These are phyloP conservation scores for Lolium perenne DNA, from an alignment of 176 grass and related monocot species.

Conservation along the genomic window DNA sequence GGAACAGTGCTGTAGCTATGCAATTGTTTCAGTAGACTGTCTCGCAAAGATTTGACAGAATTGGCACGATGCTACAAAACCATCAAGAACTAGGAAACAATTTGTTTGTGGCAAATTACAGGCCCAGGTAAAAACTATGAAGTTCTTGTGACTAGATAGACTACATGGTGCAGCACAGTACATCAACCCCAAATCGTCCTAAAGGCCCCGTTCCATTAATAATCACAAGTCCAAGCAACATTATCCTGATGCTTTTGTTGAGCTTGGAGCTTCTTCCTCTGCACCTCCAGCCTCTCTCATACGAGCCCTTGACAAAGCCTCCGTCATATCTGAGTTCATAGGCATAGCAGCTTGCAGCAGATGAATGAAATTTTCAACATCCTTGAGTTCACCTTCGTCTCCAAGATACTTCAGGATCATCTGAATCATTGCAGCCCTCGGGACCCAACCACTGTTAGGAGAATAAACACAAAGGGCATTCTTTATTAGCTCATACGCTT, in stretches of 20 bases:
- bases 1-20: neutral
- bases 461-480: conserved; percentile 61
- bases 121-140: neutral
- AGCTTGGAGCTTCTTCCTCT: conserved; percentile 37
- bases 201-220: neutral
- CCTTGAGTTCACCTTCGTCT: conserved; percentile 56
- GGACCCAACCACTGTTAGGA: conserved; percentile 62
- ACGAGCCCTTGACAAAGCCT: conserved; percentile 59
- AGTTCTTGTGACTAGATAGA: neutral
- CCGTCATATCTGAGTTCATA: conserved; percentile 58
- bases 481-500: conserved; percentile 73
- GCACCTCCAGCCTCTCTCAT: conserved; percentile 50
- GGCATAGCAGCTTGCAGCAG: conserved; percentile 72
- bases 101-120: neutral
- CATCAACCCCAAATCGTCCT: neutral
- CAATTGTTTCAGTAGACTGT: neutral
- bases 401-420: conserved; percentile 68
- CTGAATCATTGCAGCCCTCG: conserved; percentile 54
- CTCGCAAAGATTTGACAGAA: neutral
- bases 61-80: neutral
- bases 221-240: conserved; percentile 5
- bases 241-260: neutral
- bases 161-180: neutral
- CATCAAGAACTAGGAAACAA: neutral
- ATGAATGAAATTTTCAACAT: conserved; percentile 63